These are phyloP conservation scores for Macroventuria anomochaeta DNA, from an alignment of 2,329 filamentous ascomycete species.

Conservation along the genomic window DNA sequence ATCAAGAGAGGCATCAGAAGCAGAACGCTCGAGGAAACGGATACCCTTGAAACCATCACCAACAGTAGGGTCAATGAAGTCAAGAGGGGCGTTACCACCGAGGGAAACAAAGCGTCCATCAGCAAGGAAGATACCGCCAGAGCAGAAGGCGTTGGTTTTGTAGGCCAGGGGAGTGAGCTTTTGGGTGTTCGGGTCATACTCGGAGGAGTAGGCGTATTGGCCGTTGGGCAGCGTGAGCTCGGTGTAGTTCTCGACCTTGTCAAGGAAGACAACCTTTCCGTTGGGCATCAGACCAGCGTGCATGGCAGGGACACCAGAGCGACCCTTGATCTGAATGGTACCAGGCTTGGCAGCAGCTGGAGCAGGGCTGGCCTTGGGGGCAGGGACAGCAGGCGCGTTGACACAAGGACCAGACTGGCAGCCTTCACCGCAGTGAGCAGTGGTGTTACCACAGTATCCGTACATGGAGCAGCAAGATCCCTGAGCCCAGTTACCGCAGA, in stretches of 20 bases:
- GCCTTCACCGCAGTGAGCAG: constrained; percentile 62
- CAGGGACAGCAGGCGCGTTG: constrained; percentile 49
- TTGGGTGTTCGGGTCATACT: constrained; percentile 63
- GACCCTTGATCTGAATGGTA: constrained; percentile 58
- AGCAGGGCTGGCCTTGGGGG: constrained; percentile 55
- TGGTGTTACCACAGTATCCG: constrained; percentile 60
- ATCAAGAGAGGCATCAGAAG: constrained; percentile 53
- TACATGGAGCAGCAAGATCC: constrained; percentile 65
- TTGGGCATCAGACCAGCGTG: constrained; percentile 66
- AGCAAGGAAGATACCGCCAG: constrained; percentile 64
- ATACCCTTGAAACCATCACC: constrained; percentile 65
- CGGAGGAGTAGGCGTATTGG: constrained; percentile 65
- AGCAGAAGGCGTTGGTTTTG: constrained; percentile 67
- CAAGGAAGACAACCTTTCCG: constrained; percentile 65
- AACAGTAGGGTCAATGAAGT: constrained; percentile 64
- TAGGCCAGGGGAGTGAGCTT: constrained; percentile 57
- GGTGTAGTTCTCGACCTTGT: constrained; percentile 69
- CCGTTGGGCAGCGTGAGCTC: constrained; percentile 61
- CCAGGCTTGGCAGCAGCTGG: constrained; percentile 55
- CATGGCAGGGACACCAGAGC: constrained; percentile 69
- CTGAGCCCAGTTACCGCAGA: constrained; percentile 61
- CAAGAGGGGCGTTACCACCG: constrained; percentile 64
- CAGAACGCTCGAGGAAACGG: constrained; percentile 60
- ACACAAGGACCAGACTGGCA: constrained; percentile 62
- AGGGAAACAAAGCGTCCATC: constrained; percentile 63